Evolutionary conservation across 2,329 filamentous ascomycete species (phyloP).

Genomic region (Trichoderma lentiforme): DNA sequence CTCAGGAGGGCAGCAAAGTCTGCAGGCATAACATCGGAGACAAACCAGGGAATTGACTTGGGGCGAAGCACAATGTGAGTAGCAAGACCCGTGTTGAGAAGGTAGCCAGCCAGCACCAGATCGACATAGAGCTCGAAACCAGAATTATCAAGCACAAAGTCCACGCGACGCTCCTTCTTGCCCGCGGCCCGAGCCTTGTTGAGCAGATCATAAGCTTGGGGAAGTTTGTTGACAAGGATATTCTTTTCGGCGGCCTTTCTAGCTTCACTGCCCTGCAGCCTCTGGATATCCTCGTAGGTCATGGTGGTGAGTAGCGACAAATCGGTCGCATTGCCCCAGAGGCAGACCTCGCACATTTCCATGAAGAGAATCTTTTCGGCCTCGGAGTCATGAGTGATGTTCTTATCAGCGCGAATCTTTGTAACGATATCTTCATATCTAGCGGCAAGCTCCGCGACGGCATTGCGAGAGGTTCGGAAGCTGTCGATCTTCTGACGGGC

Average conservation of each 20-base stretch:
- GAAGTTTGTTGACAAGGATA: conserved; percentile 84
- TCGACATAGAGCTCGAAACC: conserved; percentile 98
- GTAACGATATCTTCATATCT: conserved; percentile 71
- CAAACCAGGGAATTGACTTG: conserved; percentile 97
- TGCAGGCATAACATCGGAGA: conserved; percentile 84
- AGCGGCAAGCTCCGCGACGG: conserved; percentile 76
- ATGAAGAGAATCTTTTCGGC: conserved; percentile 76
- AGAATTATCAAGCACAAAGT: conserved; percentile 95
- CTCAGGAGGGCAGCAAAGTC: conserved; percentile 83
- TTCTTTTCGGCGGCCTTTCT: conserved; percentile 86
- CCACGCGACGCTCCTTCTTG: conserved; percentile 71
- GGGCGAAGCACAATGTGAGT: conserved; percentile 86
- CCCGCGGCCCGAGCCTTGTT: conserved; percentile 61
- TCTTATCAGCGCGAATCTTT: conserved; percentile 57
- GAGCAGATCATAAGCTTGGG: conserved; percentile 65
- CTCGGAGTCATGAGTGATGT: conserved; percentile 55
- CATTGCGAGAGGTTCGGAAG: conserved; percentile 86
- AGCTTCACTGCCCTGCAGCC: conserved; percentile 84
- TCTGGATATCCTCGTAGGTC: conserved; percentile 94
- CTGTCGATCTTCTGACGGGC: conserved; percentile 85
- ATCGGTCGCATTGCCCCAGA: conserved; percentile 97
- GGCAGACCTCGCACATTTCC: conserved; percentile 94
- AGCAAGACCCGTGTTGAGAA: conserved; percentile 79
- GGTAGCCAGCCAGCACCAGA: conserved; percentile 83
- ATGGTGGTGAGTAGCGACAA: conserved; percentile 85